A percentile compares a stretch with the other conserved stretches of the same genome.
These are phyloP conservation scores for Globisporangium rhizosaccharum DNA, from an alignment of 352 stramenopile species.

Conservation along the genomic window DNA sequence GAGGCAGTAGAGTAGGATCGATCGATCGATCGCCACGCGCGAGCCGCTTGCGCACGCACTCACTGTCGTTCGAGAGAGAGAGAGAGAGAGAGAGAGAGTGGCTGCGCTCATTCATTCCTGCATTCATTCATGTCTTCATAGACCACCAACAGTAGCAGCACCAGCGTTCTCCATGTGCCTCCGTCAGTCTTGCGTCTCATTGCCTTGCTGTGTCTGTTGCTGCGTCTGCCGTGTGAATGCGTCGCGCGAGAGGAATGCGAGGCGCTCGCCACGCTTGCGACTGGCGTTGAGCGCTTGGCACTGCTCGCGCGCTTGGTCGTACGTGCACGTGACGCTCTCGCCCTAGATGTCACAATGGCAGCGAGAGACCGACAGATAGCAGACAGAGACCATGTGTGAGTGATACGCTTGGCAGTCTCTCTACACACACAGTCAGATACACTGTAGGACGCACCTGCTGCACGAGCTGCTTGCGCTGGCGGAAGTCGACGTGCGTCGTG, in stretches of 20 bases:
- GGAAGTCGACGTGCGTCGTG: slow-evolving; percentile 48
- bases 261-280: slow-evolving; percentile 39
- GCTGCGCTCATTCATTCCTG: background rate
- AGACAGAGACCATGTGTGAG: background rate
- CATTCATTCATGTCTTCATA: background rate
- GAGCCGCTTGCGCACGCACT: too few species aligned
- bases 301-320: slow-evolving; percentile 40
- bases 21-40: too few species aligned
- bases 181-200: background rate
- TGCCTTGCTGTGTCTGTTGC: slow-evolving; percentile 9
- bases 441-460: slow-evolving; percentile 28
- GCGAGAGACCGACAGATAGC: too few species aligned
- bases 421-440: too few species aligned
- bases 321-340: slow-evolving; percentile 32
- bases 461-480: slow-evolving; percentile 44
- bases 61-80: too few species aligned
- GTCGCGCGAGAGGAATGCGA: slow-evolving; percentile 40
- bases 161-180: background rate
- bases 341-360: slow-evolving; percentile 20
- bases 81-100: too few species aligned
- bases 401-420: background rate
- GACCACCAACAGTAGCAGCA: background rate
- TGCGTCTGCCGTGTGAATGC: slow-evolving; percentile 18
- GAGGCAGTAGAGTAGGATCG: too few species aligned
- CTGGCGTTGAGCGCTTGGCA: slow-evolving; percentile 43